Conservation (phyloP, 164 flowering plant genomes). For the Buxus sempervirens region DNA sequence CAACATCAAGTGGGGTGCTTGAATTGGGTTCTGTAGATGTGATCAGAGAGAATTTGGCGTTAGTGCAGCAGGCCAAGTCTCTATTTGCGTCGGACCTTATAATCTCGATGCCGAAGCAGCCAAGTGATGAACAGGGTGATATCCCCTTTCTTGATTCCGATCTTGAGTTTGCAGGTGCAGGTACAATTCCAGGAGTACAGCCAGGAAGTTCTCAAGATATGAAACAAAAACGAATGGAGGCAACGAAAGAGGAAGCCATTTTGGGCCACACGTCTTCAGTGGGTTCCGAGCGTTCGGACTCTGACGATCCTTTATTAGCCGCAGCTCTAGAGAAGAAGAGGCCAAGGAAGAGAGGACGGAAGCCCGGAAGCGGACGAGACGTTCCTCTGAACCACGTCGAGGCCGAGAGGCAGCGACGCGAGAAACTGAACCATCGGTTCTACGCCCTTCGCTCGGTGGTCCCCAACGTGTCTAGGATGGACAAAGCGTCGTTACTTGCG, state of each 20-base stretch:
- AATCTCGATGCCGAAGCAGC: constrained; percentile 8
- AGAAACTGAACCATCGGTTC: constrained; percentile 81
- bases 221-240: constrained; percentile 10
- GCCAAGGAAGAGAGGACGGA: constrained; percentile 64
- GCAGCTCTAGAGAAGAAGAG: constrained; percentile 15
- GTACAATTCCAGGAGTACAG: constrained; percentile 19
- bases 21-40: constrained; percentile 57
- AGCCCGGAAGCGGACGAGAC: constrained; percentile 44
- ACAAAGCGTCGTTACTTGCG: constrained; percentile 72
- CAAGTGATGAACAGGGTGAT: background rate
- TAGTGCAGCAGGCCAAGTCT: constrained; percentile 40
- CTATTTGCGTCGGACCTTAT: constrained; percentile 34
- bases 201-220: background rate
- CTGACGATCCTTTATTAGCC: constrained; percentile 18
- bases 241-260: background rate
- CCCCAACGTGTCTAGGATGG: constrained; percentile 87
- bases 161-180: constrained; percentile 39
- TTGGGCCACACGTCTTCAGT: constrained; percentile 12
- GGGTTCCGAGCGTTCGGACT: constrained; percentile 49
- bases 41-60: constrained; percentile 38
- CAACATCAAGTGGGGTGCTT: constrained; percentile 41
- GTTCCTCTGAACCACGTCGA: constrained; percentile 72
- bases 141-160: constrained; percentile 22
- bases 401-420: constrained; percentile 87
- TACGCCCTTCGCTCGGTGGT: constrained; percentile 80